Base-by-base conservation (phyloP, 306 rosid genomes). In the Cucumis sativus region DNA sequence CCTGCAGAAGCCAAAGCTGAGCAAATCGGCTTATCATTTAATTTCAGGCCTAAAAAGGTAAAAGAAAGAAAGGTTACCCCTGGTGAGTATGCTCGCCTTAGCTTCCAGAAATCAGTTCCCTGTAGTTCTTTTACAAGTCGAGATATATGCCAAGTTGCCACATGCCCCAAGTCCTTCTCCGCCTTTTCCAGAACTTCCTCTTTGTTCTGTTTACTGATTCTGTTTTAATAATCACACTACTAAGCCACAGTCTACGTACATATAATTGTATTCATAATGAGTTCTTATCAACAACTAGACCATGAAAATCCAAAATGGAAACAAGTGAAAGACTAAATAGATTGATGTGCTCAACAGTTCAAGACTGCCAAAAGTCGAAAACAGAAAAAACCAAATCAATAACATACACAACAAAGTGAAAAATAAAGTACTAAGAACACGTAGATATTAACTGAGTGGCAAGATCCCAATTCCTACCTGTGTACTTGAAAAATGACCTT, bases 51-150 rank as follows among this genome's bases (percentile, higher is more conserved):
- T 33, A 54, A 60, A 64, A 51, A 57, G 78, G 66, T 78, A 80
- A 80, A 74, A 87, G 70, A 64, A 10, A 49, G 82, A 76, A 62
- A 39, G 77, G 25, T 49, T 80, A 92, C 98, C 97, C 97, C 97
- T 8, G 97, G 98, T 23, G 98, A 90, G 89, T 95, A 95, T 45
- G 98, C 96, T 75, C 96, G 89, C 83, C 98, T 85, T 56, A 95
- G 92, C 91, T 95, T 95, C 98, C 98, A 95, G 84, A 95, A 95
- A 81, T 95, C 98, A 73, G 91, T 88, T 74, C 98, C 98, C 79
- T 87, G 87, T 78, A 95, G 83, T 84, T 95, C 98, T 75, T 78
- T 87, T 77, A 90, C 90, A 58, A 92, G 86, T 78, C 85, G 84
- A 54, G 92, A 82, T 30, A 95, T 61, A 33, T 84, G 81, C 66